Evolutionary conservation across 495 filamentous ascomycete genomes (phyloP).

Genomic region (Xanthoparmelia taractica): DNA sequence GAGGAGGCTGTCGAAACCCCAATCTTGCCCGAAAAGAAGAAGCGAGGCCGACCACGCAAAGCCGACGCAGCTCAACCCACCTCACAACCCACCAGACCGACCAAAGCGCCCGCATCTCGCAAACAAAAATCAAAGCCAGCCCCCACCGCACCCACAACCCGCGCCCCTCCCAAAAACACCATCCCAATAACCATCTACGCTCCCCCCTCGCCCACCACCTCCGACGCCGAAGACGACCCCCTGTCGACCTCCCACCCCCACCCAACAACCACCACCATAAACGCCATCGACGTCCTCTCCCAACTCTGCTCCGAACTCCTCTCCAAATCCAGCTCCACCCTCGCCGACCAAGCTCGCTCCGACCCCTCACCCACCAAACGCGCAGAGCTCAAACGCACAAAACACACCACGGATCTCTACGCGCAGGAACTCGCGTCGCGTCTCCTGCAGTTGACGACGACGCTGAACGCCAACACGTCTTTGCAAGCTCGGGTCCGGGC

Average conservation of each 20-base stretch:
- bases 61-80: not conserved
- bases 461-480: conserved; percentile 11
- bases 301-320: conserved; percentile 20
- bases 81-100: not conserved
- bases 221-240: conserved; percentile 36
- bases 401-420: conserved; percentile 59
- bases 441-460: conserved; percentile 14
- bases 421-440: conserved; percentile 57
- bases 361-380: conserved; percentile 28
- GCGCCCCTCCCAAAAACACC: conserved; percentile 10
- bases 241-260: conserved; percentile 24
- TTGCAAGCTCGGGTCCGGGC: conserved; percentile 2
- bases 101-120: not conserved
- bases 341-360: not conserved
- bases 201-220: conserved; percentile 26
- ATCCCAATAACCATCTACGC: conserved; percentile 21
- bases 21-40: conserved; percentile 2
- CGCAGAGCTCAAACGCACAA: conserved; percentile 50
- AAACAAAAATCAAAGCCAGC: not conserved
- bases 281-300: conserved; percentile 16
- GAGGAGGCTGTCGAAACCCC: conserved; percentile 5
- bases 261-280: conserved; percentile 1
- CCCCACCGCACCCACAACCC: not conserved
- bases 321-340: conserved; percentile 7
- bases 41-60: conserved; percentile 18